Evolutionary conservation across 2,329 filamentous ascomycete genomes (phyloP).

Genomic region (Microcyclospora pomicola): DNA sequence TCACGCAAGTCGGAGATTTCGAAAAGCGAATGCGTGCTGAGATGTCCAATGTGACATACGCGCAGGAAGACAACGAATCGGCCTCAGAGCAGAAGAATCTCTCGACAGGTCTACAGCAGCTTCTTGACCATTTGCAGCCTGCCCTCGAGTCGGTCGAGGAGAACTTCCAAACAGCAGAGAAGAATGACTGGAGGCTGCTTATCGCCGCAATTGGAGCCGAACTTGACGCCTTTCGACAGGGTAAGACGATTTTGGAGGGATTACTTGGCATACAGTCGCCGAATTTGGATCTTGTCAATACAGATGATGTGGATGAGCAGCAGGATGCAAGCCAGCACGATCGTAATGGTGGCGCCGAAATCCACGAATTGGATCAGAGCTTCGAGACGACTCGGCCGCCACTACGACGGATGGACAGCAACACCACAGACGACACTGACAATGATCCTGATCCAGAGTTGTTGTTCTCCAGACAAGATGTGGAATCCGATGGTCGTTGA

Average conservation of each 20-base stretch:
- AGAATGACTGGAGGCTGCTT: slow-evolving; percentile 57
- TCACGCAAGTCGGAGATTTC: slow-evolving; percentile 47
- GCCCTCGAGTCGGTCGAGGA: slow-evolving; percentile 44
- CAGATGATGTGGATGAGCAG: slow-evolving; percentile 2
- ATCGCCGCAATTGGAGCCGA: slow-evolving; percentile 66
- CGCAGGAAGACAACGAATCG: not conserved
- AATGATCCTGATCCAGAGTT: slow-evolving; percentile 36
- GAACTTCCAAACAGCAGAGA: slow-evolving; percentile 42
- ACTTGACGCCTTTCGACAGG: slow-evolving; percentile 51
- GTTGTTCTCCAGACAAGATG: slow-evolving; percentile 33
- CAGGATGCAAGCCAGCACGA: not conserved
- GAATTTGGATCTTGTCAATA: not conserved
- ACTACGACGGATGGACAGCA: slow-evolving; percentile 10
- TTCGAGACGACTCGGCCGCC: slow-evolving; percentile 13
- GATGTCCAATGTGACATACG: slow-evolving; percentile 28
- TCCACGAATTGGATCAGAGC: slow-evolving; percentile 20
- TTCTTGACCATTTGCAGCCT: slow-evolving; percentile 42
- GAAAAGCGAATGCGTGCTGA: slow-evolving; percentile 48
- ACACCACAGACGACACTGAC: slow-evolving; percentile 24
- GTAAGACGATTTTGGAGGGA: slow-evolving; percentile 41
- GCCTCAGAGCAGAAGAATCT: slow-evolving; percentile 7
- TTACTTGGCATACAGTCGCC: slow-evolving; percentile 13
- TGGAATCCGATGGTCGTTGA: no score
- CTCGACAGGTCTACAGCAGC: slow-evolving; percentile 16
- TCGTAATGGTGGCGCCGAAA: slow-evolving; percentile 14